A percentile compares a stretch with the other conserved stretches of the same genome.
Conservation (phyloP, 202 grass and related monocot genomes). For the Brachypodium distachyon region DNA sequence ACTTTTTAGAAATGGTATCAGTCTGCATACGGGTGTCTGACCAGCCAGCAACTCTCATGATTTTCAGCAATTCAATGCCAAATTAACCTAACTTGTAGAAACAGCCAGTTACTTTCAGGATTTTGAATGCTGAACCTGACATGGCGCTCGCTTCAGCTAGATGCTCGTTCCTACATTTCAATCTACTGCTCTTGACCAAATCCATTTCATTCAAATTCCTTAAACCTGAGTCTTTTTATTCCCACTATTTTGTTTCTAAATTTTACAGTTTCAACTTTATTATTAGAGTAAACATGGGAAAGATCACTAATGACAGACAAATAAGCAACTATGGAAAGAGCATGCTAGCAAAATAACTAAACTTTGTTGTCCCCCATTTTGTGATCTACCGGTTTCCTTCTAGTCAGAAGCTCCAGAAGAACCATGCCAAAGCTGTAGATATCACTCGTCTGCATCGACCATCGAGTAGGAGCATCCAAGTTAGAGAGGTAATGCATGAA, state of each 20-base stretch:
- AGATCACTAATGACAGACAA: neutral
- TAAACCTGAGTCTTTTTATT: neutral
- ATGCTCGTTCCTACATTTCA: too few relatives aligned
- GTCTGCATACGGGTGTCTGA: neutral
- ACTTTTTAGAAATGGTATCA: neutral
- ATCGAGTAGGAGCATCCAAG: neutral
- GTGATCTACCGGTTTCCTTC: slow-evolving; percentile 83
- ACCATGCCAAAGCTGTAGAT: slow-evolving; percentile 93
- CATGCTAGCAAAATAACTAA: slow-evolving; percentile 31
- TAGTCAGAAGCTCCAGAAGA: slow-evolving; percentile 86
- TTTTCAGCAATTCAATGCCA: too few relatives aligned
- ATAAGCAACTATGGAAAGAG: neutral
- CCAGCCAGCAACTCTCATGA: neutral
- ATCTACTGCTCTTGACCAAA: neutral
- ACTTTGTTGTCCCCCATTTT: slow-evolving; percentile 86
- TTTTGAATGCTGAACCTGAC: neutral
- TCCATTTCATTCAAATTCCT: neutral
- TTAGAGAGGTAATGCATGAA: neutral
- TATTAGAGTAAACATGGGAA: neutral
- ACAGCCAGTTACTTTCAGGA: neutral
- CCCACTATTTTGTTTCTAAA: neutral
- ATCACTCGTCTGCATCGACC: slow-evolving; percentile 73
- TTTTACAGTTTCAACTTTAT: neutral
- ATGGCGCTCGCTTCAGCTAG: neutral
- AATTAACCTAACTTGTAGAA: too few relatives aligned